phyloP scores from a whole-genome alignment of 129 eudicot genomes.

The Cynara cardunculus region DNA sequence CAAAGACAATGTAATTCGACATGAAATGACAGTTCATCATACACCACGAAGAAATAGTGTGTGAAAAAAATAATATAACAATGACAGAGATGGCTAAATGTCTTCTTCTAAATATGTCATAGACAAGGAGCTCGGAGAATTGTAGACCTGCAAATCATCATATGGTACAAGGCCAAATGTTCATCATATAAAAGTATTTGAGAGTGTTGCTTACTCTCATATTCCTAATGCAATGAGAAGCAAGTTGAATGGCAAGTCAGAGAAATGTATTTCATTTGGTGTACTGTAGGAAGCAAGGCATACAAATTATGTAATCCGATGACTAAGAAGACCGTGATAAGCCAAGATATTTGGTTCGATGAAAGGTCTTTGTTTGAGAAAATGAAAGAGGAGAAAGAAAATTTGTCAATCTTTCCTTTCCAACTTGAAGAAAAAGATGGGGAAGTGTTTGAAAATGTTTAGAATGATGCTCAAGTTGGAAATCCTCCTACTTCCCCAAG shows the following conservation, averaged over 20 bases:
- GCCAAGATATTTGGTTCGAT: neutral
- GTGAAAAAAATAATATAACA: neutral
- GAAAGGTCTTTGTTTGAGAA: neutral
- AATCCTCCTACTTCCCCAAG: neutral
- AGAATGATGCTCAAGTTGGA: neutral
- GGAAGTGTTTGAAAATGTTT: neutral
- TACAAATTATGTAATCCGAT: neutral
- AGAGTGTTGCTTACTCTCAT: neutral
- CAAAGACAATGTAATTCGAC: neutral
- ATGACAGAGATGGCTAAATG: neutral
- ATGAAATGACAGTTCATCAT: neutral
- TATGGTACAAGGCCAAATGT: neutral
- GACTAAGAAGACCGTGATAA: neutral
- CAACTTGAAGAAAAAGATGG: neutral
- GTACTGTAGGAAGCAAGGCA: neutral
- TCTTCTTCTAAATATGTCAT: neutral
- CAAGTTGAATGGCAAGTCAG: neutral
- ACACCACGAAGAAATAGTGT: conserved; percentile 10
- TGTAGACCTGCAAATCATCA: neutral
- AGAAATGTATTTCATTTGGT: neutral
- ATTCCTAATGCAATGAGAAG: neutral
- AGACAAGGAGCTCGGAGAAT: neutral
- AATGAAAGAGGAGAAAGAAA: neutral
- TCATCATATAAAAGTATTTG: neutral
- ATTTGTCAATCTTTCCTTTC: neutral